Evolutionary conservation across 768 basidiomycete genomes (phyloP), one percentile per base, ranked within the genome.

Genomic region (Tricholoma flavovirens): DNA sequence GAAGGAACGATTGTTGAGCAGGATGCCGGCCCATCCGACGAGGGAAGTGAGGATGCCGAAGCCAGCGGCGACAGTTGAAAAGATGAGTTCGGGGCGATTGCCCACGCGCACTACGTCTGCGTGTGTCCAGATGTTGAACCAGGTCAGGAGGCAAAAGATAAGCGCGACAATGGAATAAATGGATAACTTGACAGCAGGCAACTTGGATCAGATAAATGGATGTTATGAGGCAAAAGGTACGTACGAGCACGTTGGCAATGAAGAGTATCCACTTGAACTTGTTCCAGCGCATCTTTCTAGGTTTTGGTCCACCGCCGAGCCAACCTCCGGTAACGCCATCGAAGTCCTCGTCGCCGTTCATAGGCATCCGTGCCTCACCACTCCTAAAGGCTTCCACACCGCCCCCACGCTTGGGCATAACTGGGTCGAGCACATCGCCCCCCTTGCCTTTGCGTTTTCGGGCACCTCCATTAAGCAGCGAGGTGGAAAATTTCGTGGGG

Each of bases 1-100:
- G 78, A 93, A 91, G 38, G 82, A 72, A 56, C 90, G 88, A 66
- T 90, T 89, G 77, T 93, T 93, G 65, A 91, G 82, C 24, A 93
- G 73, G 66, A 91, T 83, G 35, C 90, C 90, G 21, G 88, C 78
- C 80, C 84, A 90, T 49, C 90, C 90, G 64, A 91, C 70, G 51
- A 88, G 62, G 17, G 87, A 80, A 21, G 87, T 88, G 60, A 88
- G 66, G 30, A 87, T 65, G 51, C 80, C 84, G 6, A 83, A 60
- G 8, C 74, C 64, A 1, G 86, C 81, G 1, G 86, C 87, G 49
- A 84, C 64, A 15, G 88, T 91, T 30, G 87, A 88, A 49, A 88
- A 68, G 66, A 87, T 73, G 57, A 91, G 80, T 67, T 89, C 87
- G 10, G 78, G 62, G 49, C 69, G 73, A 70, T 91, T 90, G 3